Percentiles rank a stretch among this genome's conserved stretches.
phyloP scores from a whole-genome alignment of 2,329 filamentous ascomycete species.

The Albophoma yamanashiensis region DNA sequence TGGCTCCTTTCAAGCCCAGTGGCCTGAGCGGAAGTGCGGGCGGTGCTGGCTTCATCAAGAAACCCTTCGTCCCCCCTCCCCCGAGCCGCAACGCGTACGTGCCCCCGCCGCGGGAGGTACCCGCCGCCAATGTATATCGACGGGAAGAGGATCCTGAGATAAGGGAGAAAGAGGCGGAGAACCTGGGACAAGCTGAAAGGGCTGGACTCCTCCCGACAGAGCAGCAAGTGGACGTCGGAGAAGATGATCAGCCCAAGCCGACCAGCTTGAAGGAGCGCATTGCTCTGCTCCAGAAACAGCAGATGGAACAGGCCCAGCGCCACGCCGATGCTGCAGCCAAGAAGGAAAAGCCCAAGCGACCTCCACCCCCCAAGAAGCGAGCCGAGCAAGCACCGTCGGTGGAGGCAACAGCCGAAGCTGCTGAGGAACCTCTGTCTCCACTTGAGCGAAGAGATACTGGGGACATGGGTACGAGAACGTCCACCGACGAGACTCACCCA shows the following conservation, averaged over 20 bases:
- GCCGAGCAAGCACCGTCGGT: conserved; percentile 30
- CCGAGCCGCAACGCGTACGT: conserved; percentile 88
- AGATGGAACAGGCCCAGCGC: conserved; percentile 76
- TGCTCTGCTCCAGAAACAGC: conserved; percentile 85
- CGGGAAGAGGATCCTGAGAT: conserved; percentile 79
- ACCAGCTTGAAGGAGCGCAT: conserved; percentile 92
- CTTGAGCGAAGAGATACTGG: conserved; percentile 37
- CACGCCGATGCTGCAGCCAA: conserved; percentile 69
- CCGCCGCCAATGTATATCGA: conserved; percentile 66
- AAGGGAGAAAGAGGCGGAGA: conserved; percentile 54
- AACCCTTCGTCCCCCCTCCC: conserved; percentile 90
- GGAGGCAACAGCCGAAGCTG: conserved; percentile 16
- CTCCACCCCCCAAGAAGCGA: conserved; percentile 56
- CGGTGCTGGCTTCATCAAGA: conserved; percentile 73
- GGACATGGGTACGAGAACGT: conserved; percentile 36
- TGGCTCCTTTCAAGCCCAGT: conserved; percentile 81
- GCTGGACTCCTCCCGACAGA: conserved; percentile 46
- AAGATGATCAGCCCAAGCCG: conserved; percentile 79
- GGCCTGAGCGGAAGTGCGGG: conserved; percentile 42
- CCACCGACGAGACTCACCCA: conserved; percentile 33
- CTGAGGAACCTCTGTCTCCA: conserved; percentile 17
- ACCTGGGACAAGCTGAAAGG: conserved; percentile 54
- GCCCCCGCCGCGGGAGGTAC: conserved; percentile 60
- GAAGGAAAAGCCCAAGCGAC: conserved; percentile 79
- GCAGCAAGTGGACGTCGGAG: conserved; percentile 36